Base-by-base conservation (phyloP, 441 rosid genomes). In the Theobroma grandiflorum region DNA sequence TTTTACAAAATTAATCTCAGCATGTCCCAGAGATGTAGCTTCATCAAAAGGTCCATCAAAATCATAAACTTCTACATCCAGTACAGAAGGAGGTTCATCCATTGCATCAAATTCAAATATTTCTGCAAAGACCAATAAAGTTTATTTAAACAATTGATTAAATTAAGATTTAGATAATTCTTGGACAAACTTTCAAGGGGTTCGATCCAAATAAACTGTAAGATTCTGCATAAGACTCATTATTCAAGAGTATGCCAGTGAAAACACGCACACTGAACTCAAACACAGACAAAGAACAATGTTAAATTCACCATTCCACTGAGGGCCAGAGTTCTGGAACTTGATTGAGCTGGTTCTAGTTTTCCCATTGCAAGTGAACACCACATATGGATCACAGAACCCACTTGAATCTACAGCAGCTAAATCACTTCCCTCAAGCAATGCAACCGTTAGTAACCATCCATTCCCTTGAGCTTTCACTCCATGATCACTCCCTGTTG, bases 101-200 rank as follows among this genome's bases (percentile, higher is more conserved):
- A 94, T 97, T 6, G 99, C 98, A 89, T 97, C 96, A 77, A 95
- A 97, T 84, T 97, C 98, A 87, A 95, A 95, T 83, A 97, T 97
- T 91, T 94, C 99, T 96, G 94, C 90, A 82, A 75, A 75, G 58
- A 83, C 33, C 72, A 82, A 79, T 2, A 50, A 45, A 38, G 37
- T 73, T 63, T 55, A 80, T 70, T 20, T 59, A 55, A 57, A 76
- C 63, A 64, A 77, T 50, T 59, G 50, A 18, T 76, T 26, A 65
- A 57, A 82, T 6, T 14, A 78, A 53, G 50, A 65, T 8, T 53
- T 63, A 35, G n/a, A 79, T 26, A 50, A 78, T 58, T 67, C 49
- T 15, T 55, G 57, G 45, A 57, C 68, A 63, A 68, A 61, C 26
- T 75, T 42, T 6, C 42, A 50, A 64, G 66, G 47, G 65, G 22